Evolutionary conservation across 2,329 filamentous ascomycete species (phyloP), one percentile per base, ranked within the genome.

Genomic region (Ceratocystis destructans): DNA sequence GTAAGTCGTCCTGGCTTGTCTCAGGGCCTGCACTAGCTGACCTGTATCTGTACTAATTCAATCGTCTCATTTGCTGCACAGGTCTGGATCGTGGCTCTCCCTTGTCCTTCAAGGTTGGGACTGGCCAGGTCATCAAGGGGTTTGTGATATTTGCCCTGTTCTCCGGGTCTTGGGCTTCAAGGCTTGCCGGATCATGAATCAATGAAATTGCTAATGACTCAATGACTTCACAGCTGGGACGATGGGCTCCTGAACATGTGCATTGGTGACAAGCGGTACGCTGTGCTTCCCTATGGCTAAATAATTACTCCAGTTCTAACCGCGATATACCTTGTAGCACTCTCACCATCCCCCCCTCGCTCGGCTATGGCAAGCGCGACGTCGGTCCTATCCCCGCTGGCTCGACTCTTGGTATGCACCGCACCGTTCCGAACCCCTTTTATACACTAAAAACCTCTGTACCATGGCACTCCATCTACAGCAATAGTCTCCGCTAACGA

Each of bases 201-300:
- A 71, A 20, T 69, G 15, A 15, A 20, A 2, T 31, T 45, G 62
- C 65, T 67, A 61, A 67, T 50, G 22, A 25, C 22, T 25, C 2
- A 2, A 25, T 2, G 61, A 15, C 12, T 31, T 57, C 15, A 57
- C 69, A 89, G 87, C 73, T 96, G 92, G 93, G 93, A 97, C 72
- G 77, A 95, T 74, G 93, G 93, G 62, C 82, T 97, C 48, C 72
- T 94, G 65, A 89, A 89, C 73, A 96, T 97, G 92, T 97, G 94
- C 77, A 88, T 95, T 71, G 93, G 94, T 69, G 93, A 97, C 81
- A 93, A 92, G 81, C 84, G 82, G 81, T 79, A 71, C 77, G 76
- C 7, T 50, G 2, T 20, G 46, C 46, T 22, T 12, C 4, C 17
- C 17, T 50, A 7, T 50, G 46, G 5, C 17, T 0, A 17, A 53